Percentiles rank a stretch among this genome's conserved stretches.
These are phyloP conservation scores for Cladosporium sphaerospermum DNA, from an alignment of 2,329 filamentous ascomycete genomes.

Conservation along the genomic window DNA sequence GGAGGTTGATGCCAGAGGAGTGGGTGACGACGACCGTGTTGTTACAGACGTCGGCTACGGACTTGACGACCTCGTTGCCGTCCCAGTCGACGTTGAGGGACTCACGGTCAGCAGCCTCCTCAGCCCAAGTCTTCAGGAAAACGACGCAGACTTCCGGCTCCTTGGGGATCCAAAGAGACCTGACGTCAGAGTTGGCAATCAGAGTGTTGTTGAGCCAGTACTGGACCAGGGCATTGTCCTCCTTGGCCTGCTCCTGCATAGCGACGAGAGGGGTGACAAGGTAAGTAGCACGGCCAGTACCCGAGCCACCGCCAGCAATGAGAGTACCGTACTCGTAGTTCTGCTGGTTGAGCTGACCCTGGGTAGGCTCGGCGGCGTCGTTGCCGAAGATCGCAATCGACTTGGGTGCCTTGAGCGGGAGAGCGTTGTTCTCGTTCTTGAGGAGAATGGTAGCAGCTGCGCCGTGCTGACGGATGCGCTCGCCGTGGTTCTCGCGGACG, in stretches of 20 bases:
- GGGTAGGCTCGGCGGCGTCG: slow-evolving; percentile 19
- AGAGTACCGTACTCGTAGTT: slow-evolving; percentile 35
- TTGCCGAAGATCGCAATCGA: slow-evolving; percentile 44
- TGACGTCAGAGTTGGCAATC: slow-evolving; percentile 26
- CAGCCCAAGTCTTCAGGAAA: slow-evolving; percentile 51
- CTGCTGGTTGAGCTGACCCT: slow-evolving; percentile 6
- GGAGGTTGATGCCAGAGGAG: slow-evolving; percentile 36
- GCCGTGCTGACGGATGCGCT: slow-evolving; percentile 24
- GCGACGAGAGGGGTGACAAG: slow-evolving; percentile 38
- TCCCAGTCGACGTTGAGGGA: slow-evolving; percentile 10
- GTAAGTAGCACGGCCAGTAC: slow-evolving; percentile 34
- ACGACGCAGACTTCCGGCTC: slow-evolving; percentile 42
- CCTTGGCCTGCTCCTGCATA: slow-evolving; percentile 28
- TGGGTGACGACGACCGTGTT: slow-evolving; percentile 40
- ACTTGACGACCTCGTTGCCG: slow-evolving; percentile 16
- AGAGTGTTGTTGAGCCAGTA: slow-evolving; percentile 12
- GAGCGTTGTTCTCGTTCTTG: slow-evolving; percentile 51
- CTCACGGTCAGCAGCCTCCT: slow-evolving; percentile 30
- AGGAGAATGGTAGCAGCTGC: slow-evolving; percentile 50
- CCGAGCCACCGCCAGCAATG: slow-evolving; percentile 36
- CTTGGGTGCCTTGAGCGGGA: slow-evolving; percentile 47
- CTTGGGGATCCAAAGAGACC: slow-evolving; percentile 7
- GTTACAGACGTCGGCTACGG: slow-evolving; percentile 16
- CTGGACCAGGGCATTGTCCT: slow-evolving; percentile 21
- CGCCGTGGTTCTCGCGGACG: slow-evolving; percentile 53